phyloP scores from a whole-genome alignment of 176 grass and related monocot genomes.

The Leersia perrieri region DNA sequence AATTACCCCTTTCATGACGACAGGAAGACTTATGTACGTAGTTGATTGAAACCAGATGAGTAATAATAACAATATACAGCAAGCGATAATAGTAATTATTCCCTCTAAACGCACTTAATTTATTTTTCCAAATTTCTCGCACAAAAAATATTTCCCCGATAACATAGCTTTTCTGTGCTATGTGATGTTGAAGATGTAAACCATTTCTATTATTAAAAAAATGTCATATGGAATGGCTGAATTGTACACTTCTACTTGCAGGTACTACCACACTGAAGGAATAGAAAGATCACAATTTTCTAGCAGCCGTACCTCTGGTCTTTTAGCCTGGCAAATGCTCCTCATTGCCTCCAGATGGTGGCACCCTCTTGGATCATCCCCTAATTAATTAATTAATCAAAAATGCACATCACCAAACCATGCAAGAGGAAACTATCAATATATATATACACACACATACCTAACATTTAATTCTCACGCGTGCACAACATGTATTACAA shows the following conservation, averaged over 20 bases:
- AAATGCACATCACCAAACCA: background rate
- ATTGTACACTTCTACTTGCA: background rate
- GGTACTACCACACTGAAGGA: background rate
- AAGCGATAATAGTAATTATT: too few species aligned
- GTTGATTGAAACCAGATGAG: too few species aligned
- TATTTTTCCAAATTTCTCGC: too few species aligned
- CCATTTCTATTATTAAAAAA: too few species aligned
- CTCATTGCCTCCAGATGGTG: slow-evolving; percentile 62
- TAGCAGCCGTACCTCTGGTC: slow-evolving; percentile 58
- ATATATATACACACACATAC: too few species aligned
- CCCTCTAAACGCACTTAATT: background rate
- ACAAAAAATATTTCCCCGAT: too few species aligned
- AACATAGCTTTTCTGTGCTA: too few species aligned
- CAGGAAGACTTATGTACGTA: too few species aligned
- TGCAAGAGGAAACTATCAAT: background rate
- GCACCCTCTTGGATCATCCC: slow-evolving; percentile 42
- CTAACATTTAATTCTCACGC: background rate
- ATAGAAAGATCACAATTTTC: background rate
- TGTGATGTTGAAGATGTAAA: too few species aligned
- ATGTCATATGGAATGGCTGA: too few species aligned
- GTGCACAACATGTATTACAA: background rate
- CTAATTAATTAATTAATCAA: background rate
- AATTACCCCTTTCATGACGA: background rate
- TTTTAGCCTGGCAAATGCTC: slow-evolving; percentile 73
- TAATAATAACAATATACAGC: too few species aligned